Evolutionary conservation across 208 protist genomes (phyloP).

Genomic region (Balamuthia mandrillaris): DNA sequence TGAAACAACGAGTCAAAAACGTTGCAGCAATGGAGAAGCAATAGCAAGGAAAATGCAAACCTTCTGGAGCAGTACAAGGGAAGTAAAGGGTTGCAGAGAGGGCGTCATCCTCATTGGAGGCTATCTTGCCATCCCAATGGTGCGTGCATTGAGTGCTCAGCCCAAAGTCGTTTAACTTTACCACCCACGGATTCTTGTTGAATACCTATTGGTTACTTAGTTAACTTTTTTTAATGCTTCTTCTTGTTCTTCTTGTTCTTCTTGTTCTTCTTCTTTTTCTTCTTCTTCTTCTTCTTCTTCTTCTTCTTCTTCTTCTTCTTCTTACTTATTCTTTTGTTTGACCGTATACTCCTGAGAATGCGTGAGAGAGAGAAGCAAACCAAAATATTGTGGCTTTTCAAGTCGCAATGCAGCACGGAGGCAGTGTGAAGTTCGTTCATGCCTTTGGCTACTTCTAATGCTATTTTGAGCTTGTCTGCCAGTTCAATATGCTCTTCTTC

Average conservation of each 20-base stretch:
- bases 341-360: too few species aligned
- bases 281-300: too few species aligned
- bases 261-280: too few species aligned
- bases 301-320: too few species aligned
- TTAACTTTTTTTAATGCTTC: background rate
- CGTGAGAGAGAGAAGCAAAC: too few species aligned
- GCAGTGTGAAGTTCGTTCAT: constrained; percentile 5
- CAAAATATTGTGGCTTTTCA: background rate
- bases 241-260: background rate
- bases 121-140: background rate
- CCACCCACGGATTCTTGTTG: background rate
- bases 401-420: background rate
- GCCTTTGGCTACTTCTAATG: constrained; percentile 2
- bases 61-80: constrained; percentile 5
- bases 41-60: background rate
- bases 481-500: background rate
- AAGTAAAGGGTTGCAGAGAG: constrained; percentile 7
- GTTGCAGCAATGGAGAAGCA: background rate
- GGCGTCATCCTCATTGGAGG: background rate
- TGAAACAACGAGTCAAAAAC: too few species aligned
- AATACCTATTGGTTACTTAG: background rate
- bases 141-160: constrained; percentile 7
- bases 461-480: background rate
- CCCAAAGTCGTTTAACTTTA: constrained; percentile 17
- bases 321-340: too few species aligned